Evolutionary conservation across 2,329 filamentous ascomycete species (phyloP), one percentile per base, ranked within the genome.

Genomic region (Sclerotinia subarctica): DNA sequence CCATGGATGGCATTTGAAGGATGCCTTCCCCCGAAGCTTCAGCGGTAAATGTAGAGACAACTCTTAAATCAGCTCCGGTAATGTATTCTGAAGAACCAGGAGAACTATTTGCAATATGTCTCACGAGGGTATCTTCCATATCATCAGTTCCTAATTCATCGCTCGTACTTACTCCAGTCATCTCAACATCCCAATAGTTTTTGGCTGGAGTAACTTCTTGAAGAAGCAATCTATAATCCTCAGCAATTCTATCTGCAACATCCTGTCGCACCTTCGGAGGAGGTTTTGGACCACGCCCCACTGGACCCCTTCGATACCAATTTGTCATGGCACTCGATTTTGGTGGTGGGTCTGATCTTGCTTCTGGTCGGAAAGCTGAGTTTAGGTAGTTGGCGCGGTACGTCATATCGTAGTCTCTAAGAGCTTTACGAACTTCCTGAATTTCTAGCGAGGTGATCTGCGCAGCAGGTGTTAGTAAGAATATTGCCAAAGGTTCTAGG

Each of bases 261-360:
- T 52, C 46, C 26, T 13, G 46, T 26, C 35, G 29, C 1, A 47
- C 10, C 21, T 49, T 62, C 7, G 59, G 46, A 7, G 59, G 59
- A 51, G 59, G 59, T 3, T 26, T 63, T 63, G 46, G 5, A 4
- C 59, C 32, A 42, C 59, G 29, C 5, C 59, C 59, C 5, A 51
- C 15, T 38, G 59, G 59, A 38, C 59, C 59, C 17, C 51, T 63
- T 24, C 59, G 59, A 38, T 63, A 52, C 59, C 59, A 63, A 8
- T 63, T 63, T 1, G 59, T 63, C 59, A 63, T 63, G 24, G 15
- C 15, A 21, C 59, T 29, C 8, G 59, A 8, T 2, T 10, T 35
- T 13, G 8, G n/a, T 11, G 46, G 32, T 38, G 29, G 29, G 8
- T 3, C 13, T 42, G 3, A 5, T 51, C 0, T 24, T 6, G n/a